phyloP scores from a whole-genome alignment of 345 rosid species.

The Pistacia integerrima region DNA sequence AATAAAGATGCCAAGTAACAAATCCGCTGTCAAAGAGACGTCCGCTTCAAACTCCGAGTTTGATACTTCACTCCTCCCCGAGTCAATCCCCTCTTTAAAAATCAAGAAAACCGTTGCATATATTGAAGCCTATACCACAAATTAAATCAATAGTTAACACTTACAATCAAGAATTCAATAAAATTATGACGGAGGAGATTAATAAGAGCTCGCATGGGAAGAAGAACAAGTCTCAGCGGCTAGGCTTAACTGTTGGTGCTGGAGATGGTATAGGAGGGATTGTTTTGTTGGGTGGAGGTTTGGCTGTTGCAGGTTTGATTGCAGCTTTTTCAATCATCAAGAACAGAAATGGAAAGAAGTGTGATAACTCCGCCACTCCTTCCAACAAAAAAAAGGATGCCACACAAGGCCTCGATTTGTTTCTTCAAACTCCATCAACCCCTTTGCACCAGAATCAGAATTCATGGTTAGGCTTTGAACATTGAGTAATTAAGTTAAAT shows the following conservation, averaged over 20 bases:
- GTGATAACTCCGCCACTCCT: not conserved
- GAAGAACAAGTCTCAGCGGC: conserved; percentile 8
- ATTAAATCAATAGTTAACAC: not conserved
- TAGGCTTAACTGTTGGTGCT: conserved; percentile 6
- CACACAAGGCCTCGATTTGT: conserved; percentile 18
- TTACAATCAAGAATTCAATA: not conserved
- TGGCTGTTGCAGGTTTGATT: conserved; percentile 44
- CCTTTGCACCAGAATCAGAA: conserved; percentile 12
- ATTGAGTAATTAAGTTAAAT: not conserved
- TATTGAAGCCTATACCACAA: not conserved
- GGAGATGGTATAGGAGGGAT: conserved; percentile 33
- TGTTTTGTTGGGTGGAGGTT: conserved; percentile 48
- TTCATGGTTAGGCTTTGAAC: conserved; percentile 22
- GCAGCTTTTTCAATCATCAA: conserved; percentile 36
- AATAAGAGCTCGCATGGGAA: conserved; percentile 1
- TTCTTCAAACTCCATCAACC: conserved; percentile 23
- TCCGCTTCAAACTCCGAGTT: conserved; percentile 41
- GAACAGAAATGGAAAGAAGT: conserved; percentile 6
- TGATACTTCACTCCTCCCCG: conserved; percentile 23
- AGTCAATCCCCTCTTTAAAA: conserved; percentile 15
- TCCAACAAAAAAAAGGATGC: conserved; percentile 7
- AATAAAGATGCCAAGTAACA: conserved; percentile 20
- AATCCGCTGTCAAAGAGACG: conserved; percentile 10
- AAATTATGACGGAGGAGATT: conserved; percentile 15
- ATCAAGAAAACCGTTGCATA: conserved; percentile 15